A percentile compares a stretch with the other conserved stretches of the same genome.
phyloP scores from a whole-genome alignment of 768 basidiomycete genomes.

The Tylopilus plumbeoviolaceoides region DNA sequence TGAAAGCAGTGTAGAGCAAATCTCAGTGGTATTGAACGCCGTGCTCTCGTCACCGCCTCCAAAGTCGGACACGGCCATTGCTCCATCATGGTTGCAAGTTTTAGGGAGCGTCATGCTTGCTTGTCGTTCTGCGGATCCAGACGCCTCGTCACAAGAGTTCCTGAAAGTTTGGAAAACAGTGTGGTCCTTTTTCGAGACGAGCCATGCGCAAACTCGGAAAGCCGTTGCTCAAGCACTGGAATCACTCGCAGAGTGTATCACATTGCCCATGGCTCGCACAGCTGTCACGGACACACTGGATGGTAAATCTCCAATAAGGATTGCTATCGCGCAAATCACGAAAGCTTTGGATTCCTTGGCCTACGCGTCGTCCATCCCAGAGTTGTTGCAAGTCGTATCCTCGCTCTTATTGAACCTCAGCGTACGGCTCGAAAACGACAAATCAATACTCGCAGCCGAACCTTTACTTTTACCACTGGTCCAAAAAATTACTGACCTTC shows the following conservation, averaged over 20 bases:
- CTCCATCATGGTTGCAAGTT: conserved; percentile 76
- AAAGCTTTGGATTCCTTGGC: conserved; percentile 70
- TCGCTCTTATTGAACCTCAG: conserved; percentile 64
- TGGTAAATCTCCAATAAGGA: conserved; percentile 52
- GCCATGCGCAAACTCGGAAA: conserved; percentile 55
- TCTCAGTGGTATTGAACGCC: conserved; percentile 59
- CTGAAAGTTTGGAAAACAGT: conserved; percentile 66
- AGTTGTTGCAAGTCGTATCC: conserved; percentile 69
- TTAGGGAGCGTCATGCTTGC: conserved; percentile 71
- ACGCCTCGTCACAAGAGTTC: conserved; percentile 51
- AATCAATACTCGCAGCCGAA: conserved; percentile 60
- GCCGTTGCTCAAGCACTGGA: conserved; percentile 61
- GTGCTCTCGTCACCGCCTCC: conserved; percentile 66
- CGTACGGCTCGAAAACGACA: conserved; percentile 39
- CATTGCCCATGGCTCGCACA: conserved; percentile 51
- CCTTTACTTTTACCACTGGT: conserved; percentile 66
- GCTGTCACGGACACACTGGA: conserved; percentile 46
- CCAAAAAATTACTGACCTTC: conserved; percentile 64
- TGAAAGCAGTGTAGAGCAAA: conserved; percentile 47
- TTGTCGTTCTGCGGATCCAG: conserved; percentile 48
- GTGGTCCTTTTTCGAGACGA: conserved; percentile 77
- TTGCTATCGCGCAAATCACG: conserved; percentile 58
- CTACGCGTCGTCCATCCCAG: conserved; percentile 73
- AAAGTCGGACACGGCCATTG: conserved; percentile 61
- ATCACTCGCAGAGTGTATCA: conserved; percentile 66